Percentiles rank a stretch among this genome's conserved stretches.
Evolutionary conservation across 2,329 filamentous ascomycete genomes (phyloP).

Genomic region (Ustilaginoidea virens): DNA sequence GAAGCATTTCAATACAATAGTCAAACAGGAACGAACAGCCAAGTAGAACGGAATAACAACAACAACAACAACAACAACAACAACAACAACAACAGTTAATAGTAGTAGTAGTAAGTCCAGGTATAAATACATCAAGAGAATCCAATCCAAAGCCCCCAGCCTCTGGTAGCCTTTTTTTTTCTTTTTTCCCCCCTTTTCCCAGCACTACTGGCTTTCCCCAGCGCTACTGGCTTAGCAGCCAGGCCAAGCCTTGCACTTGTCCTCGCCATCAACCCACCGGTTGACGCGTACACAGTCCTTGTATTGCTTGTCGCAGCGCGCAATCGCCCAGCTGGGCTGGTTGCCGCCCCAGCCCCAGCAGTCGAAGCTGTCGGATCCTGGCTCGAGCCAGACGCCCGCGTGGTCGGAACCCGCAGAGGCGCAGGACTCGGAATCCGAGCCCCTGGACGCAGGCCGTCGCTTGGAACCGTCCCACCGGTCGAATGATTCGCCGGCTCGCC

Average conservation of each 20-base stretch:
- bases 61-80: no score
- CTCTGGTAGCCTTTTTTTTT: no score
- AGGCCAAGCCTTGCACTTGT: conserved; percentile 25
- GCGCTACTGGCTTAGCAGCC: conserved; percentile 11
- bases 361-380: conserved; percentile 4
- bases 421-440: conserved; percentile 1
- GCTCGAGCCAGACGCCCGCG: conserved; percentile 5
- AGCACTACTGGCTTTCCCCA: no score
- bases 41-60: no score
- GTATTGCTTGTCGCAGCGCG: conserved; percentile 34
- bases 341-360: conserved; percentile 17
- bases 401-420: conserved; percentile 1
- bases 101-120: no score
- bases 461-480: conserved; percentile 11
- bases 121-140: no score
- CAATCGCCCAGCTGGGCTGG: conserved; percentile 14
- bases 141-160: background rate
- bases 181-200: no score
- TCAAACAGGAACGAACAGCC: no score
- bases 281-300: conserved; percentile 30
- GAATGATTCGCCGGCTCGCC: conserved; percentile 11
- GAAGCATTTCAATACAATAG: no score
- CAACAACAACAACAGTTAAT: no score
- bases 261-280: conserved; percentile 16
- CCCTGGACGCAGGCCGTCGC: conserved; percentile 6